Conservation (phyloP, 1,139 yeast genomes). For the Yamadazyma conglobata region DNA sequence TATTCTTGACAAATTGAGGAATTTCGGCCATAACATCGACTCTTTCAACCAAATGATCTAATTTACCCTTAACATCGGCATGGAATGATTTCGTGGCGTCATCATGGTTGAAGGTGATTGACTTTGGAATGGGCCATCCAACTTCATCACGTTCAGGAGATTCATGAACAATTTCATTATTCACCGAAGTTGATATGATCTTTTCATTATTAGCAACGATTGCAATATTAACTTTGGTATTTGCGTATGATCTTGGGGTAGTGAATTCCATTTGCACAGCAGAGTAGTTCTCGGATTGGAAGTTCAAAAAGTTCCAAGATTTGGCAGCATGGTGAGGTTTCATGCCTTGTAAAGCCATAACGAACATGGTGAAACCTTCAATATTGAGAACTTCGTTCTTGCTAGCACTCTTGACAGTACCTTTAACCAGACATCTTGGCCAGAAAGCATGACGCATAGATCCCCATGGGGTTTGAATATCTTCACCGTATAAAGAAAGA, state of each 20-base stretch:
- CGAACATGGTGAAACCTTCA: slow-evolving; percentile 74
- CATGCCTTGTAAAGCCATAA: slow-evolving; percentile 99
- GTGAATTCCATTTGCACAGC: slow-evolving; percentile 93
- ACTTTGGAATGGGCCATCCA: slow-evolving; percentile 88
- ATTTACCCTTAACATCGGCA: slow-evolving; percentile 50
- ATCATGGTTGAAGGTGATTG: slow-evolving; percentile 53
- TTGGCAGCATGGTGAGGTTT: slow-evolving; percentile 99
- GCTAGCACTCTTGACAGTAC: slow-evolving; percentile 47
- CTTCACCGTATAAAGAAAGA: slow-evolving; percentile 78
- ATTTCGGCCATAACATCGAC: slow-evolving; percentile 98
- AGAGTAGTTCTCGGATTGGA: slow-evolving; percentile 71
- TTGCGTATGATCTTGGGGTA: slow-evolving; percentile 87
- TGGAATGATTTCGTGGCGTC: slow-evolving; percentile 28
- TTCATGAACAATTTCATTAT: slow-evolving; percentile 63
- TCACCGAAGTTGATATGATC: slow-evolving; percentile 61
- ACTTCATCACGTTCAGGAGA: slow-evolving; percentile 65
- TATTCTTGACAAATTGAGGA: slow-evolving; percentile 88
- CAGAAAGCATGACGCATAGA: slow-evolving; percentile 93
- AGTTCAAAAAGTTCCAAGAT: slow-evolving; percentile 90
- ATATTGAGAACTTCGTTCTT: slow-evolving; percentile 24
- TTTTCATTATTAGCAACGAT: slow-evolving; percentile 64
- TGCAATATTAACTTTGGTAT: slow-evolving; percentile 77
- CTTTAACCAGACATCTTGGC: slow-evolving; percentile 80
- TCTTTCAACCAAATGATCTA: slow-evolving; percentile 69
- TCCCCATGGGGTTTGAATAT: slow-evolving; percentile 88